These are phyloP conservation scores for Fraxinus angustifolia DNA, from an alignment of 305 asterid genomes.

Conservation along the genomic window DNA sequence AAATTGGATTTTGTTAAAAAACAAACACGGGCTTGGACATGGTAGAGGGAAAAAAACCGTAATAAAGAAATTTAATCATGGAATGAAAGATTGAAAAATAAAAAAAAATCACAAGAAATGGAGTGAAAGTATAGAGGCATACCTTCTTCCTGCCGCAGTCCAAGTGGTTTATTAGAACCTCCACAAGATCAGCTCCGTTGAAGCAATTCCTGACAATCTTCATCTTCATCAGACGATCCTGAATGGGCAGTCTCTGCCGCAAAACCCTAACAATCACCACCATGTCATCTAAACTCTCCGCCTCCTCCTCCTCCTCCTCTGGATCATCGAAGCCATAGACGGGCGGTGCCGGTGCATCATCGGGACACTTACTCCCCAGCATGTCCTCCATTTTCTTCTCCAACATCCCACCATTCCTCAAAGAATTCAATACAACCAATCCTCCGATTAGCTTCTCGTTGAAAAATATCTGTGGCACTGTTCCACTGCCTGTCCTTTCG, in stretches of 20 bases:
- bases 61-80: neutral
- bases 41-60: neutral
- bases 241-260: conserved; percentile 72
- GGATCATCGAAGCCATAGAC: conserved; percentile 75
- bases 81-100: neutral
- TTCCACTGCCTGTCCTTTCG: conserved; percentile 49
- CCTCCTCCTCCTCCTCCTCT: conserved; percentile 31
- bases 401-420: conserved; percentile 73
- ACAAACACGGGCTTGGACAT: neutral
- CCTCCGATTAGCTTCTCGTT: conserved; percentile 86
- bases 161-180: conserved; percentile 64
- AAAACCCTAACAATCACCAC: conserved; percentile 57
- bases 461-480: conserved; percentile 77
- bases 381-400: conserved; percentile 70
- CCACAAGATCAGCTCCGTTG: conserved; percentile 76
- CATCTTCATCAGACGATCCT: conserved; percentile 78
- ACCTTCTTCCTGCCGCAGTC: conserved; percentile 81
- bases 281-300: conserved; percentile 51
- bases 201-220: conserved; percentile 83
- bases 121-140: neutral
- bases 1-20: too few species aligned
- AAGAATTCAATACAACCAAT: conserved; percentile 68
- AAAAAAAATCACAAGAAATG: neutral
- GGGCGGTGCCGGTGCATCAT: conserved; percentile 77
- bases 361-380: conserved; percentile 67